phyloP scores from a whole-genome alignment of 306 rosid species.

The Ammopiptanthus mongolicus region DNA sequence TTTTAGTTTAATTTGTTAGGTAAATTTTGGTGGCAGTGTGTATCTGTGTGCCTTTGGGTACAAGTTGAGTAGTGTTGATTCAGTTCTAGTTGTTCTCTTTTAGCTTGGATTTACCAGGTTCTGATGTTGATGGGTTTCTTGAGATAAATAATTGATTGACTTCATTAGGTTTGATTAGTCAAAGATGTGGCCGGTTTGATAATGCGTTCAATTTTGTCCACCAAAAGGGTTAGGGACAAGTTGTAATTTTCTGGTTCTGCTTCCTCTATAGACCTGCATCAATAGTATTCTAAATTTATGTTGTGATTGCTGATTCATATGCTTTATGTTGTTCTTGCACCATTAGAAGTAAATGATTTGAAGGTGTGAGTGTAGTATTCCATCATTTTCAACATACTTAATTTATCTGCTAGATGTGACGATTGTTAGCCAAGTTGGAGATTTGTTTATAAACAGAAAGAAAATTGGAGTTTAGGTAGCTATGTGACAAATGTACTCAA shows the following conservation, averaged over 20 bases:
- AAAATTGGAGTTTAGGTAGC: background rate
- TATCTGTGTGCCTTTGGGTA: background rate
- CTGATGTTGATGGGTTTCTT: slow-evolving; percentile 17
- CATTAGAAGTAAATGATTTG: background rate
- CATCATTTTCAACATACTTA: background rate
- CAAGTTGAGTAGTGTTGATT: background rate
- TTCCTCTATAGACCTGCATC: background rate
- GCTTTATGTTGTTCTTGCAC: background rate
- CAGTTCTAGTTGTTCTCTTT: background rate
- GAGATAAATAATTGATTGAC: background rate
- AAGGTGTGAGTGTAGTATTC: background rate
- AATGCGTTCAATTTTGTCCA: background rate
- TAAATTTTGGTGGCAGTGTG: background rate
- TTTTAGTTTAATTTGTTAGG: background rate
- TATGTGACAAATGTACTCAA: background rate
- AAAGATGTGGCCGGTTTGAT: too few species aligned
- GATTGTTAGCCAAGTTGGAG: background rate
- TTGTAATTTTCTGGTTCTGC: background rate
- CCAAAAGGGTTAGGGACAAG: background rate
- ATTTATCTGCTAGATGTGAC: background rate
- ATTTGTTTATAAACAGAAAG: background rate
- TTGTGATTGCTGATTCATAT: background rate
- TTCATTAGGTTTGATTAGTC: slow-evolving; percentile 9
- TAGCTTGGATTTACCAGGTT: slow-evolving; percentile 1
- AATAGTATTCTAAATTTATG: background rate